phyloP scores from a whole-genome alignment of 225 moss, liverwort and hornwort genomes.

The Asterella californica region DNA sequence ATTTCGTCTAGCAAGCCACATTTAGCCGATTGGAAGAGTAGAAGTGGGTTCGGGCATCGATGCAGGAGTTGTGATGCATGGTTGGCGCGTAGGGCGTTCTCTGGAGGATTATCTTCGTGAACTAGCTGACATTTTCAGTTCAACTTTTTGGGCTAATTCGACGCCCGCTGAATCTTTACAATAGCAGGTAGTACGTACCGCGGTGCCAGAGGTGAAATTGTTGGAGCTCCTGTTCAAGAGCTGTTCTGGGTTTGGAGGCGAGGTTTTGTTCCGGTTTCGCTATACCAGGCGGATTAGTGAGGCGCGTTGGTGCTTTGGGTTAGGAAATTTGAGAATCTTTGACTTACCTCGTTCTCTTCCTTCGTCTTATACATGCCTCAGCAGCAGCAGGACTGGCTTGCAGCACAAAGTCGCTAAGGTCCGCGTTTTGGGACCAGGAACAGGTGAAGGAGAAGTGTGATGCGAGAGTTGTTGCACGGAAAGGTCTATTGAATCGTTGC shows the following conservation, averaged over 20 bases:
- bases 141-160: slow-evolving; percentile 26
- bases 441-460: neutral
- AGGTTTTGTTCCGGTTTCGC: neutral
- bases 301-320: neutral
- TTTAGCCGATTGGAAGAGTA: neutral
- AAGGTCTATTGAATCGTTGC: slow-evolving; percentile 1
- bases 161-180: slow-evolving; percentile 19
- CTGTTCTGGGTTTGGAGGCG: neutral
- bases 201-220: neutral
- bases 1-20: neutral
- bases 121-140: neutral
- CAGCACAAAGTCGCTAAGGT: neutral
- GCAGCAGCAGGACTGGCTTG: neutral
- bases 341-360: neutral
- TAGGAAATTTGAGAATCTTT: neutral
- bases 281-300: neutral
- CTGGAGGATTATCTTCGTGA: neutral
- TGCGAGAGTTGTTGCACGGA: neutral
- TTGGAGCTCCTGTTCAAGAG: neutral
- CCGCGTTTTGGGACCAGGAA: neutral
- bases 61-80: neutral
- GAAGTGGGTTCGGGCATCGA: slow-evolving; percentile 1
- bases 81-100: neutral
- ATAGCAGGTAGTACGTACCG: neutral
- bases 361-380: neutral